Conservation (phyloP, 306 rosid genomes). For the Malus asiatica region DNA sequence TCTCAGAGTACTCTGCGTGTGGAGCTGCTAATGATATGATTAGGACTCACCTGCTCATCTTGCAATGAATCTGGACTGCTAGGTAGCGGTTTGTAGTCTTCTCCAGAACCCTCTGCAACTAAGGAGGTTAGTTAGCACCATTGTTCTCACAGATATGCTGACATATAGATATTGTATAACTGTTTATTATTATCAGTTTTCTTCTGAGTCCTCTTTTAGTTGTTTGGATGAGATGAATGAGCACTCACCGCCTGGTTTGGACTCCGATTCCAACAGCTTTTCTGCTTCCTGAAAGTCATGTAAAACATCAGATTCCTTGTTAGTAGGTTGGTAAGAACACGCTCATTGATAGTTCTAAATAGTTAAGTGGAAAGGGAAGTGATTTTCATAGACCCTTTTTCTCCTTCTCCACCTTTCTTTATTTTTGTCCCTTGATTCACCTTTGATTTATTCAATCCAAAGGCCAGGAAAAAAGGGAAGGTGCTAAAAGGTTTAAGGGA, state of each 20-base stretch:
- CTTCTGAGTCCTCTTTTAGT: background rate
- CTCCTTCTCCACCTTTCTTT: background rate
- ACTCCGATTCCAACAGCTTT: conserved; percentile 42
- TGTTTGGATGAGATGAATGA: background rate
- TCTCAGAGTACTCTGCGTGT: background rate
- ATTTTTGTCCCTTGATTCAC: background rate
- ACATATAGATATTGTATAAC: background rate
- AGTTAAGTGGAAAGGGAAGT: background rate
- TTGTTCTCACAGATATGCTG: background rate
- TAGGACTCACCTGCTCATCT: conserved; percentile 56
- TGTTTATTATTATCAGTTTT: too few relatives aligned
- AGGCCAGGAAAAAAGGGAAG: background rate
- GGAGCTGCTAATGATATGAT: background rate
- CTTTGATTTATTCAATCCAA: background rate
- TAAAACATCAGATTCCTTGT: background rate
- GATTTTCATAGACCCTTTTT: background rate
- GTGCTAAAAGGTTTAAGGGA: background rate
- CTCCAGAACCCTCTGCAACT: conserved; percentile 40
- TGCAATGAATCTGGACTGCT: conserved; percentile 42
- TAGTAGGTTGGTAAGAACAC: conserved; percentile 2
- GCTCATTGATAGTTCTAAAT: conserved; percentile 3
- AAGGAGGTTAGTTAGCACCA: background rate
- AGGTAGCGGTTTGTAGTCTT: conserved; percentile 57
- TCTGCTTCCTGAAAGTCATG: conserved; percentile 59
- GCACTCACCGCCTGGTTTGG: conserved; percentile 45